These are phyloP conservation scores for Flammula alnicola DNA, from an alignment of 1,284 basidiomycete species.

Conservation along the genomic window DNA sequence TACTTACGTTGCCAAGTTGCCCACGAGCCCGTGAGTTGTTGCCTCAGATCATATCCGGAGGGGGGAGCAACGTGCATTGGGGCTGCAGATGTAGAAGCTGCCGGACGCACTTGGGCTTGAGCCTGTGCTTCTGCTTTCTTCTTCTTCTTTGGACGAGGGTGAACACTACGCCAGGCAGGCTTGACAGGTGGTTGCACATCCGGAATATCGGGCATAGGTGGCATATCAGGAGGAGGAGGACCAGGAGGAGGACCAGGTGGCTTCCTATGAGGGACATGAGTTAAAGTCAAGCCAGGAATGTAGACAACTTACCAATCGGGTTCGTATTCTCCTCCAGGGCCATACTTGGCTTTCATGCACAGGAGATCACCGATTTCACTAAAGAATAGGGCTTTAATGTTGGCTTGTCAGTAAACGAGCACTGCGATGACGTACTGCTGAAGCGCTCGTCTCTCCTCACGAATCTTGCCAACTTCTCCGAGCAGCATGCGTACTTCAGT, in stretches of 20 bases:
- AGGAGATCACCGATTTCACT: constrained; percentile 76
- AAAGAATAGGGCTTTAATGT: constrained; percentile 9
- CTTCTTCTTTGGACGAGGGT: constrained; percentile 43
- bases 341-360: constrained; percentile 69
- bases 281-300: constrained; percentile 36
- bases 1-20: constrained; percentile 72
- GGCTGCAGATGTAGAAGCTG: constrained; percentile 33
- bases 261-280: constrained; percentile 23
- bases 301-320: constrained; percentile 54
- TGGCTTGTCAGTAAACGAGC: neutral
- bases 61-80: constrained; percentile 17
- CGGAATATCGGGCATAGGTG: constrained; percentile 38
- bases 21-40: constrained; percentile 53
- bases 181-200: constrained; percentile 45
- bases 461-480: constrained; percentile 74
- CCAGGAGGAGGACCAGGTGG: constrained; percentile 45
- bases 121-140: constrained; percentile 37
- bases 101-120: constrained; percentile 4
- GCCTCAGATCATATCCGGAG: constrained; percentile 34
- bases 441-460: constrained; percentile 70
- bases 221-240: constrained; percentile 42
- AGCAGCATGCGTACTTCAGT: constrained; percentile 76
- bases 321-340: constrained; percentile 76
- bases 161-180: constrained; percentile 63
- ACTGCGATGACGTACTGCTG: constrained; percentile 61